phyloP scores from a whole-genome alignment of 2,329 filamentous ascomycete species.

The Graphilbum fragrans region DNA sequence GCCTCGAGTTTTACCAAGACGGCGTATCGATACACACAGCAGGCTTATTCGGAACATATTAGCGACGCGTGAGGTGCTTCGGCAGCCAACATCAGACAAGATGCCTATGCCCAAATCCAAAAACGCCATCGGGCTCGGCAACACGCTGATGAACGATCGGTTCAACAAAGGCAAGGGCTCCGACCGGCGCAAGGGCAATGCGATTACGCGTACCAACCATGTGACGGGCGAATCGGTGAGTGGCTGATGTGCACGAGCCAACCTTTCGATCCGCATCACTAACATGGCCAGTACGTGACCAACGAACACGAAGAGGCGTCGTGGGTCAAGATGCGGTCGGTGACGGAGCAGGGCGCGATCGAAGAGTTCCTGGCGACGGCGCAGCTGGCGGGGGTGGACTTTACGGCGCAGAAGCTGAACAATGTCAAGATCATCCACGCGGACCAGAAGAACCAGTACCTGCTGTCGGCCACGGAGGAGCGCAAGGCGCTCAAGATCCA shows the following conservation, averaged over 20 bases:
- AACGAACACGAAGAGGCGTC: slow-evolving; percentile 83
- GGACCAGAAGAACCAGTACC: slow-evolving; percentile 89
- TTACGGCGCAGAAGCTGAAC: slow-evolving; percentile 97
- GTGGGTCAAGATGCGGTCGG: slow-evolving; percentile 99
- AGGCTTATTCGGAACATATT: no score
- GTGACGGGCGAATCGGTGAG: slow-evolving; percentile 62
- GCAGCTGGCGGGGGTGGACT: slow-evolving; percentile 94
- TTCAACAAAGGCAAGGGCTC: slow-evolving; percentile 86
- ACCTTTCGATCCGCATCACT: no score
- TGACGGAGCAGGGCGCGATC: slow-evolving; percentile 91
- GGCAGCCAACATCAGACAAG: no score
- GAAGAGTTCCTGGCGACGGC: slow-evolving; percentile 96
- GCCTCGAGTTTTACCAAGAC: no score
- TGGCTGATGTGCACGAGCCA: no score
- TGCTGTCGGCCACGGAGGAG: slow-evolving; percentile 79
- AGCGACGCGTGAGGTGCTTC: no score
- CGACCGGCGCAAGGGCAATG: slow-evolving; percentile 60
- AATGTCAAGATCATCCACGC: slow-evolving; percentile 98
- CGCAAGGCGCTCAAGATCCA: slow-evolving; percentile 68
- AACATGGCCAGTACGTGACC: slow-evolving; percentile 58
- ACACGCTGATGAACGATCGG: slow-evolving; percentile 96
- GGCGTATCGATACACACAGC: no score
- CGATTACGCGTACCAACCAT: slow-evolving; percentile 58
- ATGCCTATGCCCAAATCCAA: slow-evolving; percentile 77
- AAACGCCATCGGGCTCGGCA: slow-evolving; percentile 87